A percentile compares a stretch with the other conserved stretches of the same genome.
phyloP scores from a whole-genome alignment of 768 basidiomycete genomes.

The Dentipellis sp. region DNA sequence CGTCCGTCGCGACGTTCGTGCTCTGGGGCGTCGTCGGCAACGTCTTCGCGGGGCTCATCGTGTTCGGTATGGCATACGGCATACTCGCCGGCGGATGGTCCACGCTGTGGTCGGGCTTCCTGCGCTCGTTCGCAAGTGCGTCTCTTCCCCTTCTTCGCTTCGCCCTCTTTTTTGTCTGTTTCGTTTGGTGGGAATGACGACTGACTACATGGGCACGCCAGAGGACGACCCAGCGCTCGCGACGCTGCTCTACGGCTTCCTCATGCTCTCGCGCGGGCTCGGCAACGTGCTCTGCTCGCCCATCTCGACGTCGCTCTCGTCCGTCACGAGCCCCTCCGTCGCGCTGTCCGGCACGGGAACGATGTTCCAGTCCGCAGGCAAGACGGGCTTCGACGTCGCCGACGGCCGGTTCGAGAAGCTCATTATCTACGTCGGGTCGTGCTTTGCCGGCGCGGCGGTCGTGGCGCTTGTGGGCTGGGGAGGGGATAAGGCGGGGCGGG shows the following conservation, averaged over 20 bases:
- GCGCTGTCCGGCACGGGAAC: not conserved
- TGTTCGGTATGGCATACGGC: conserved; percentile 23
- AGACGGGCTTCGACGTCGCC: conserved; percentile 12
- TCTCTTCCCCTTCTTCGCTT: not conserved
- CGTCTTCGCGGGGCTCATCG: conserved; percentile 7
- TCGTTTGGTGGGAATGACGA: not conserved
- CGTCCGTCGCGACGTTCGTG: conserved; percentile 21
- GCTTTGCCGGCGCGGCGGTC: conserved; percentile 22
- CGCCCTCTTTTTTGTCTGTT: no score
- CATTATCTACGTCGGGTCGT: conserved; percentile 22
- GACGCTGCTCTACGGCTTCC: conserved; percentile 16
- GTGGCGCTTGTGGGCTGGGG: conserved; percentile 17
- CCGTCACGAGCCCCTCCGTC: not conserved
- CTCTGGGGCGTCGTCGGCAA: conserved; percentile 22
- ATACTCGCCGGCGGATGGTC: conserved; percentile 24
- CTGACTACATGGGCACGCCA: conserved; percentile 3
- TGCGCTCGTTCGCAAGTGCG: conserved; percentile 16
- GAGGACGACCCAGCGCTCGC: conserved; percentile 17
- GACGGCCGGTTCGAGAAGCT: conserved; percentile 18
- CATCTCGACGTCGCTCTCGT: conserved; percentile 16
- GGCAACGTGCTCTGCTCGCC: conserved; percentile 22
- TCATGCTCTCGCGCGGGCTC: conserved; percentile 17
- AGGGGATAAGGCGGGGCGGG: not conserved
- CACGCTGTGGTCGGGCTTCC: conserved; percentile 22
- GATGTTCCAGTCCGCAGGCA: not conserved